A percentile compares a stretch with the other conserved stretches of the same genome.
These are phyloP conservation scores for Eucalyptus sp. DNA, from an alignment of 345 rosid genomes.

Conservation along the genomic window DNA sequence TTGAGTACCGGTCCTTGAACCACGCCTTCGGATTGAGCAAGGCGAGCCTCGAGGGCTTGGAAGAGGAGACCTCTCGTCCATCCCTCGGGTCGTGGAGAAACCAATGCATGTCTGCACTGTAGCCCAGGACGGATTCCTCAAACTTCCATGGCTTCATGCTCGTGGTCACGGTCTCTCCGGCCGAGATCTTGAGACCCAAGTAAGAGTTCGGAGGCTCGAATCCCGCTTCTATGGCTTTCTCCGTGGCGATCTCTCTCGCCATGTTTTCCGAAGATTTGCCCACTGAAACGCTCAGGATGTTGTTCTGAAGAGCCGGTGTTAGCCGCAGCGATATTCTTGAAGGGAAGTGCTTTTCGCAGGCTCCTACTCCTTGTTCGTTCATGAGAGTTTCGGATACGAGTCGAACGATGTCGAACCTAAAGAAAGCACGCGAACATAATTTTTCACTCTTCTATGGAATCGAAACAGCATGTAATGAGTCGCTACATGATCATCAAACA, in stretches of 20 bases:
- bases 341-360: conserved; percentile 74
- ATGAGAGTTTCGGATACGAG: conserved; percentile 46
- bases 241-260: conserved; percentile 29
- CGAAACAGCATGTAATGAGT: background rate
- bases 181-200: conserved; percentile 49
- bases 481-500: background rate
- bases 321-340: conserved; percentile 57
- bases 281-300: conserved; percentile 63
- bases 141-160: conserved; percentile 85
- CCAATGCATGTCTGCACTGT: conserved; percentile 57
- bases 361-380: conserved; percentile 55
- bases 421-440: background rate
- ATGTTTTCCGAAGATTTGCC: conserved; percentile 73
- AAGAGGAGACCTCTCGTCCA: conserved; percentile 75
- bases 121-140: conserved; percentile 61
- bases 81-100: conserved; percentile 72
- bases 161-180: conserved; percentile 40
- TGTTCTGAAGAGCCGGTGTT: conserved; percentile 57
- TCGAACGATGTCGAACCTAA: conserved; percentile 51
- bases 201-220: conserved; percentile 63
- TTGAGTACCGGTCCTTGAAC: conserved; percentile 70
- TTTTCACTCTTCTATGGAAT: background rate
- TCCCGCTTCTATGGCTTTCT: conserved; percentile 37
- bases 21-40: conserved; percentile 61
- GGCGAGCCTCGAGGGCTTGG: conserved; percentile 56